Conservation (phyloP, 768 basidiomycete species). For the Xerocomellus intermedius region DNA sequence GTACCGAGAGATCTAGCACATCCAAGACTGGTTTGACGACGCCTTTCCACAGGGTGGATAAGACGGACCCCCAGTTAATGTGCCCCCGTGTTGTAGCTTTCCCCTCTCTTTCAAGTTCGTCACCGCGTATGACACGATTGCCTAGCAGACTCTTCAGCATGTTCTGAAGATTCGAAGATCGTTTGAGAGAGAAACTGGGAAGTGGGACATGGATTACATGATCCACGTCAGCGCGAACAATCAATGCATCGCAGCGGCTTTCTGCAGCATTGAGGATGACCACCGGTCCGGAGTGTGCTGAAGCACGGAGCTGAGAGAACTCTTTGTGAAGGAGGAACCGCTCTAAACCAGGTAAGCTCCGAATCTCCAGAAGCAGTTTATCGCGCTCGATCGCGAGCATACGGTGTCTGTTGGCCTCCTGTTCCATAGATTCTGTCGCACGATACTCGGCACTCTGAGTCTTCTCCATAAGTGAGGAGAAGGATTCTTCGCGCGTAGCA, state of each 20-base stretch:
- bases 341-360: constrained; percentile 1
- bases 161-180: not conserved
- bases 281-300: not conserved
- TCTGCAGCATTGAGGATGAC: not conserved
- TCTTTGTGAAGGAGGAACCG: constrained; percentile 6
- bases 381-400: not conserved
- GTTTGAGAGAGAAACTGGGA: not conserved
- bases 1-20: not conserved
- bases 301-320: not conserved
- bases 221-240: not conserved
- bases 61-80: not conserved
- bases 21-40: constrained; percentile 6
- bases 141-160: not conserved
- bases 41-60: constrained; percentile 5
- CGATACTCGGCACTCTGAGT: not conserved
- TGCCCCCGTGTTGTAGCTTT: not conserved
- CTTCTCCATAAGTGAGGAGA: not conserved
- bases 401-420: constrained; percentile 1
- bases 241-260: constrained; percentile 33
- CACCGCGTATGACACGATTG: not conserved
- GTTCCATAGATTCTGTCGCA: not conserved
- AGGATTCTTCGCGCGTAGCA: not conserved
- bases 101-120: not conserved
- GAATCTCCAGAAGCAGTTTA: not conserved
- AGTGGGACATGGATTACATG: constrained; percentile 6